Evolutionary conservation across 495 filamentous ascomycete genomes (phyloP).

Genomic region (Xylaria venustula): DNA sequence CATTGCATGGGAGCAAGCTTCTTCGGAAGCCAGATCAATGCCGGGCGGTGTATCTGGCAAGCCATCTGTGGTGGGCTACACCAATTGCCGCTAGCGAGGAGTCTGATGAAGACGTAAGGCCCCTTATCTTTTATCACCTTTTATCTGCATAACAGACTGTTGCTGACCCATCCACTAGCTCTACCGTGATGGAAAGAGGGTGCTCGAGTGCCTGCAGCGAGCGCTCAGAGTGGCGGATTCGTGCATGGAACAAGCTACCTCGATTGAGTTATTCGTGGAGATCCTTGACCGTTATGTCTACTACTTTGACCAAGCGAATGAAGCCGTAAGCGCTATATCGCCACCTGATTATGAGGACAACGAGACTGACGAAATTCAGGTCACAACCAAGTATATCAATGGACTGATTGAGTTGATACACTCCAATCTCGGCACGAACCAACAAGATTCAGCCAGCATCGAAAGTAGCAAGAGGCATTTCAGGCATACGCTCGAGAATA

Average conservation of each 20-base stretch:
- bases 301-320: constrained; percentile 98
- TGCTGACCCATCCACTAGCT: constrained; percentile 52
- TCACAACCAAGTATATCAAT: constrained; percentile 97
- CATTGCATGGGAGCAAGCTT: constrained; percentile 93
- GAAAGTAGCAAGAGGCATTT: constrained; percentile 91
- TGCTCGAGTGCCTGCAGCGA: constrained; percentile 93
- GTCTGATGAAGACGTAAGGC: constrained; percentile 76
- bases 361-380: constrained; percentile 42
- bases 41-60: constrained; percentile 91
- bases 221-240: constrained; percentile 95
- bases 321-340: constrained; percentile 63
- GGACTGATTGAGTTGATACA: constrained; percentile 98
- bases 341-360: neutral
- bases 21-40: constrained; percentile 98
- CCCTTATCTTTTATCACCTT: neutral
- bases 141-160: neutral
- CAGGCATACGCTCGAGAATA: constrained; percentile 89
- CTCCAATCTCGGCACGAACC: constrained; percentile 79
- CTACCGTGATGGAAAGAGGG: constrained; percentile 95
- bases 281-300: constrained; percentile 98
- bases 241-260: constrained; percentile 99
- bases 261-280: constrained; percentile 95
- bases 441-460: constrained; percentile 73
- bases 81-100: constrained; percentile 80
- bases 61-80: constrained; percentile 96